Conservation (phyloP, 2,329 filamentous ascomycete genomes). For the Grosmannia penicillata region DNA sequence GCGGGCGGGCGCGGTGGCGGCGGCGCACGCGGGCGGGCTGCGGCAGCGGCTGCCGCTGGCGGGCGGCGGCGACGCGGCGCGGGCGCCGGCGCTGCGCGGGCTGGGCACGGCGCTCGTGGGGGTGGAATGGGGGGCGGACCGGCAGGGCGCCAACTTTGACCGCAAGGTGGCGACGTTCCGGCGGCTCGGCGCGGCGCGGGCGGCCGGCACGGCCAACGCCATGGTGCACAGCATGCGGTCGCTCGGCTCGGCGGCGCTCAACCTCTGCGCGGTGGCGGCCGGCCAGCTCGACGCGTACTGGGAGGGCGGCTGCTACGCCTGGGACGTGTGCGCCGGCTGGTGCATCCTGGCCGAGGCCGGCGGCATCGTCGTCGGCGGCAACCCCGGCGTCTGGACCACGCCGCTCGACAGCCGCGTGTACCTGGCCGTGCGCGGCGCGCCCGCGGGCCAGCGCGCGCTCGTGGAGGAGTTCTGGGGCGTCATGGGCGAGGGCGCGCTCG, state of each 20-base stretch:
- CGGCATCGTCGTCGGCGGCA: conserved; percentile 56
- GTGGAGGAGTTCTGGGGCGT: conserved; percentile 50
- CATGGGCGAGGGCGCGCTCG: conserved; percentile 36
- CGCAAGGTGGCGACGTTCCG: conserved; percentile 54
- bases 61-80: conserved; percentile 19
- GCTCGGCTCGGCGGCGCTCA: conserved; percentile 60
- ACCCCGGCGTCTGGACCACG: conserved; percentile 57
- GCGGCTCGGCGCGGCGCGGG: conserved; percentile 37
- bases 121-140: conserved; percentile 59
- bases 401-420: conserved; percentile 45
- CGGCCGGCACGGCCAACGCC: conserved; percentile 31
- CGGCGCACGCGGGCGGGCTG: conserved; percentile 22
- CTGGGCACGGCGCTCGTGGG: conserved; percentile 51
- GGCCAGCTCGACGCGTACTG: conserved; percentile 63
- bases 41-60: conserved; percentile 22
- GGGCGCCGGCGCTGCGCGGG: conserved; percentile 40
- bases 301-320: conserved; percentile 75
- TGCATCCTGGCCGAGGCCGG: conserved; percentile 61
- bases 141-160: conserved; percentile 55
- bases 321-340: conserved; percentile 77
- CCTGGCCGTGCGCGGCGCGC: conserved; percentile 46
- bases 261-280: conserved; percentile 56
- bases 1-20: no score
- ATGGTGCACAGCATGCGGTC: conserved; percentile 67
- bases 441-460: conserved; percentile 43